Base-by-base conservation (phyloP, 2,329 filamentous ascomycete species). In the Trichoderma aggressivum region DNA sequence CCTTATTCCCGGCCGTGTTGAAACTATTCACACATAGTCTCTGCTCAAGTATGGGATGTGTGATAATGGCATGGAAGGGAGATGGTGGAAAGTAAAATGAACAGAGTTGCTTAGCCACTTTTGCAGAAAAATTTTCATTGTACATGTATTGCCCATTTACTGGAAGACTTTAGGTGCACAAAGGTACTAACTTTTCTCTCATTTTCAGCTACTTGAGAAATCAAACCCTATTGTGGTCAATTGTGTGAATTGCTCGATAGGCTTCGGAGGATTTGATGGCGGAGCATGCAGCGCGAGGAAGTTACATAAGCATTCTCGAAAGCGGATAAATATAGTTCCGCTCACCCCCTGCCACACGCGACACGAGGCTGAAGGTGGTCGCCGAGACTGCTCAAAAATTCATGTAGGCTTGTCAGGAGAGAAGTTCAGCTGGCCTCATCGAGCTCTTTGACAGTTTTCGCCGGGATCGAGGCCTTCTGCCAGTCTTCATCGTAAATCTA, bases 291-390 rank as follows among this genome's bases (percentile, higher is more conserved):
- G 16, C 30, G 10, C 28, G 14, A 8, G 3, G 24, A 3, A 21
- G 32, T 69, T 69, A 69, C 28, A 24, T 69, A 69, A 69, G n/a
- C 39, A 10, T 14, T 2, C 1, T 2, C 3, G 3, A n/a, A 7
- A 7, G 3, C 68, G 71, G 71, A 28, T 24, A 34, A 66, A 58
- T n/a, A n/a, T 58, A 66, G 5, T 30, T 71, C 71, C 71, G 47
- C 5, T 10, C 4, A 56, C 34, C 71, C 71, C 71, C 71, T 72
- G 71, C 24, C 60, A 62, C 62, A 63, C 71, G 71, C 71, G 71
- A 72, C 71, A 72, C 71, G 71, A 72, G 71, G 61, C 71, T 72
- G 71, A 67, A 72, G 63, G 68, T 32, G 66, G 58, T 58, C 62
- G 62, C 62, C 64, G 61, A 53, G 55, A 71, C 56, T 64, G 53